Base-by-base conservation (phyloP, 768 basidiomycete species). In the Gymnopilus dilepis region DNA sequence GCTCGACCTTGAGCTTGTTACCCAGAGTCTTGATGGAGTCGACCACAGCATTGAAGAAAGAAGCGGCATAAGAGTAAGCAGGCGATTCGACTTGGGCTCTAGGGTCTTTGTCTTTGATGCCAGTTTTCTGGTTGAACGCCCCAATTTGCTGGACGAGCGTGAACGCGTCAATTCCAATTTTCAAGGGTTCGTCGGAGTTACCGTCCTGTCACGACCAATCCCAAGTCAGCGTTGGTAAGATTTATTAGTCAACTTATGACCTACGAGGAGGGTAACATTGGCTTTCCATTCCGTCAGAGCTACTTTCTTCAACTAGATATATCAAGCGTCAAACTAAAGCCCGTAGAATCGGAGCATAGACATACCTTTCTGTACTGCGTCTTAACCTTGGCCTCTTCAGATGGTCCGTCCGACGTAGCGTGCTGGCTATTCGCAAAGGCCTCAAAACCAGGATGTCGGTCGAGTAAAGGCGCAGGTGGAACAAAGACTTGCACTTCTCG, bases 11-110 rank as follows among this genome's bases (percentile, higher is more conserved):
- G 40, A 77, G 11, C 9, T 64, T 63, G 5, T 64, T 66, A 7
- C 63, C 58, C 34, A 74, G 56, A 11, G 52, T 61, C 42, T 70
- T 69, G 33, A 76, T 54, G 0, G 72, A 68, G 12, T 69, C 60
- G 17, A 68, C 66, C 0, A 69, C 67, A 4, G 56, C 69, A n/a
- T 71, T 62, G 57, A 76, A 74, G 58, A 78, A 76, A 0, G 61
- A 58, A 22, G 54, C 38, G 15, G 65, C 45, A 59, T 72, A 64
- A 3, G 67, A 70, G 52, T 63, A 74, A 0, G 71, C 55, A 13
- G 73, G 71, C 4, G 61, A 67, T 8, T 70, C 65, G 22, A 60
- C 48, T 7, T 71, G 26, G 1, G 24, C 48, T 17, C 15, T 24
- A 30, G 48, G 48, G 15, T 28, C 30, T 28, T 50, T 30, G 26